phyloP scores from a whole-genome alignment of 2,329 filamentous ascomycete genomes.

The Beauveria scarabaeidicola region DNA sequence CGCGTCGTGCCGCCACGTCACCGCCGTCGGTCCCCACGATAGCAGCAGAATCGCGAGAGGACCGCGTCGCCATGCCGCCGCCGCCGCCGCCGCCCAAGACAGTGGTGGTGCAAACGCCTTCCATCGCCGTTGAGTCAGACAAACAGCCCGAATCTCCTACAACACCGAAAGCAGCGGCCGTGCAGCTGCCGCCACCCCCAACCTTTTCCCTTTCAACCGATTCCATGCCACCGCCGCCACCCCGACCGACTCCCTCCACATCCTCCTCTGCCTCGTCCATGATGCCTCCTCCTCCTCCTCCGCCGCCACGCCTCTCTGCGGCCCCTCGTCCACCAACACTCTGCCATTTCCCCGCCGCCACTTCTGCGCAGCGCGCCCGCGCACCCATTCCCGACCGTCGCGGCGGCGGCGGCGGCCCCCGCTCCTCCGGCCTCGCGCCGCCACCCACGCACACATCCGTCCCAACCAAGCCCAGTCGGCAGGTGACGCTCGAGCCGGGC shows the following conservation, averaged over 20 bases:
- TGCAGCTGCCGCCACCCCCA: constrained; percentile 32
- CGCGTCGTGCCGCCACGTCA: constrained; percentile 24
- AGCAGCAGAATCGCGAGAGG: constrained; percentile 8
- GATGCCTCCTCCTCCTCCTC: constrained; percentile 11
- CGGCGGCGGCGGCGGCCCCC: constrained; percentile 18
- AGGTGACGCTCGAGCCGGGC: constrained; percentile 78
- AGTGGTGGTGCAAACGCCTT: constrained; percentile 15
- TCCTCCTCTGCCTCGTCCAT: constrained; percentile 6
- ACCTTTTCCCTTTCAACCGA: constrained; percentile 35
- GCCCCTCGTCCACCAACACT: constrained; percentile 26
- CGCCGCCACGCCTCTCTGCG: constrained; percentile 14
- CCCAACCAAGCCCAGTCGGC: constrained; percentile 50
- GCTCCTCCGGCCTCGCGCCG: constrained; percentile 38
- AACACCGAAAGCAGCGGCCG: constrained; percentile 27
- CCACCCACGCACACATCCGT: constrained; percentile 46
- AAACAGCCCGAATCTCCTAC: not conserved
- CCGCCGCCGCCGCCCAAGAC: constrained; percentile 29
- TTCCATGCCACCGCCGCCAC: constrained; percentile 13
- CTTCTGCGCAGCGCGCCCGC: constrained; percentile 43
- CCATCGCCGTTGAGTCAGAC: constrained; percentile 11
- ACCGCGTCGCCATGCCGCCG: constrained; percentile 29
- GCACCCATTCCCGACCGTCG: constrained; percentile 36
- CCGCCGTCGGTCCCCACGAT: constrained; percentile 9
- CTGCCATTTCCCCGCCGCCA: constrained; percentile 40
- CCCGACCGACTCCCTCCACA: not conserved